Conservation (phyloP, 176 grass and related monocot genomes). For the Melocanna baccifera region DNA sequence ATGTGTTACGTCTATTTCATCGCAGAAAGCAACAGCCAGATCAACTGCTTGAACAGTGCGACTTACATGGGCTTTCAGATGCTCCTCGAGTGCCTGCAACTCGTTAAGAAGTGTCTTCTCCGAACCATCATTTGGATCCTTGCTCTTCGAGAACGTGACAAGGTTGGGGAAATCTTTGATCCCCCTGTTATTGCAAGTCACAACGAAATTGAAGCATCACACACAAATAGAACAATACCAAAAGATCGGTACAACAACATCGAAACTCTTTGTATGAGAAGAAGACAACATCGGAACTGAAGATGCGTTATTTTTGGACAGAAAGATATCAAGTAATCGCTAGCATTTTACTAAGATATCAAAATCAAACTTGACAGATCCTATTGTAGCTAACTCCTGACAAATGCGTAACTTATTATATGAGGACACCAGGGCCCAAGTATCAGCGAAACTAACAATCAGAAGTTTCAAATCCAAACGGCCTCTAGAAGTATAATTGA, state of each 20-base stretch:
- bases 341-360: background rate
- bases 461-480: background rate
- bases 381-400: background rate
- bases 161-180: conserved; percentile 75
- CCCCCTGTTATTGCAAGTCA: conserved; percentile 56
- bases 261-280: background rate
- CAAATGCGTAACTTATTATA: background rate
- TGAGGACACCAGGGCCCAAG: background rate
- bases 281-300: background rate
- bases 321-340: background rate
- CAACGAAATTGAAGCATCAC: background rate
- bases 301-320: too few relatives aligned
- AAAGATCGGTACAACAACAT: background rate
- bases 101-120: conserved; percentile 66
- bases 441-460: background rate
- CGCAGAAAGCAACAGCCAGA: background rate
- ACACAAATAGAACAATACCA: background rate
- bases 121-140: conserved; percentile 68
- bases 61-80: conserved; percentile 82
- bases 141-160: conserved; percentile 79
- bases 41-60: background rate
- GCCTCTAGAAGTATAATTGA: background rate
- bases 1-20: background rate
- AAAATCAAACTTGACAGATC: background rate
- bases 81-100: conserved; percentile 60